Base-by-base conservation (phyloP, 2,329 filamentous ascomycete genomes). In the Metarhizium anisopliae region DNA sequence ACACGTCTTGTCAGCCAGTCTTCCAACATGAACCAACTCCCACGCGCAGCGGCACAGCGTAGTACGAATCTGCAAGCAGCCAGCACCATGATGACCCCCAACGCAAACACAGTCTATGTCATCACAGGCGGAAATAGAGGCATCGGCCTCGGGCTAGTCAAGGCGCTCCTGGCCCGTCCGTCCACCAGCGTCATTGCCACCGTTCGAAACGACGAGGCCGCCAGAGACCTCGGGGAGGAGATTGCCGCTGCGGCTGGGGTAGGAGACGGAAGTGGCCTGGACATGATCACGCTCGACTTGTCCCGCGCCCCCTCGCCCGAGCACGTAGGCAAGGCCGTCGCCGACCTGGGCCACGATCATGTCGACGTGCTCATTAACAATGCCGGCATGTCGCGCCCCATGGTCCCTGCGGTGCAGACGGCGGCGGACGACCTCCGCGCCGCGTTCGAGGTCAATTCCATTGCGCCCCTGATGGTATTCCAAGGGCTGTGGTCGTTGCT, bases 301-400 rank as follows among this genome's bases (percentile, higher is more conserved):
- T 63, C 62, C 2, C 55, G 45, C 0, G 69, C 69, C 10, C 59
- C 68, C 2, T 43, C 66, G 2, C 57, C 61, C 11, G 47, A 54
- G 0, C 25, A 59, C 4, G 56, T 61, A 8, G 42, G 54, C 0
- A 20, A 58, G 5, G 62, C 70, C 2, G 64, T 63, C 6, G 57
- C 54, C 2, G 68, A 66, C 11, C 58, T 71, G 4, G 61, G 66
- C 13, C 55, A 78, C 59, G 59, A 61, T 14, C 63, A 70, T 18
- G 63, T 83, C n/a, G 78, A 82, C 49, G 63, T 78, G 6, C 70
- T 82, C 3, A 73, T 82, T 58, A 75, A 75, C 56, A 82, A 82
- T 58, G 78, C 78, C 0, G 78, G 73, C 2, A 70, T 74, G 20
- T 63, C 61, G 14, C 63, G 64, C 10, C 61, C 64, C 43, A 68